These are phyloP conservation scores for Kitagawia praeruptora DNA, from an alignment of 129 eudicot genomes.

Conservation along the genomic window DNA sequence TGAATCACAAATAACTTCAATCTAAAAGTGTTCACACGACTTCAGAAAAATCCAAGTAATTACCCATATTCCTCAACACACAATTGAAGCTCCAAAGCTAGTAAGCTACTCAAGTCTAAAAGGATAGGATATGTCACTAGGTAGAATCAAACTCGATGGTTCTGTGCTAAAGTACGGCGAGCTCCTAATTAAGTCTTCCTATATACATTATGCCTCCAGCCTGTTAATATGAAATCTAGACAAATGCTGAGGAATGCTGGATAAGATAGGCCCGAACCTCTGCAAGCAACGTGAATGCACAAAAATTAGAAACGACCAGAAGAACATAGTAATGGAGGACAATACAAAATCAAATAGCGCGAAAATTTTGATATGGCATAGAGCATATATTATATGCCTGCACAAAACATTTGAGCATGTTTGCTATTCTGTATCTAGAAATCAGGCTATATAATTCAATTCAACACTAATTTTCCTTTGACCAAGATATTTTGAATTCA, in stretches of 20 bases:
- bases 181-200: neutral
- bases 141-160: constrained; percentile 8
- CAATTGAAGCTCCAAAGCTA: neutral
- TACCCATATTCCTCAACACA: no score
- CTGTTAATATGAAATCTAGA: constrained; percentile 63
- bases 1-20: no score
- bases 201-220: constrained; percentile 24
- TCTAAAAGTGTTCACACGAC: no score
- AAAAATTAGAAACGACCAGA: neutral
- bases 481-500: constrained; percentile 40
- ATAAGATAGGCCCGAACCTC: constrained; percentile 71
- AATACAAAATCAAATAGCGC: no score
- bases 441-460: neutral
- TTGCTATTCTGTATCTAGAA: no score
- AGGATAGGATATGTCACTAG: neutral
- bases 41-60: no score
- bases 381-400: neutral
- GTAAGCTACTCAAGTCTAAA: constrained; percentile 8
- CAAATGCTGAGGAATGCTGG: constrained; percentile 65
- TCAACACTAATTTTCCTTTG: neutral
- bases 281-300: constrained; percentile 22
- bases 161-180: constrained; percentile 1
- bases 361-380: no score
- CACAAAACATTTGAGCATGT: no score
- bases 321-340: neutral